Evolutionary conservation across 805 yeast species (phyloP), one percentile per base, ranked within the genome.

Genomic region (baker's yeast (Saccharomyces cerevisiae)): DNA sequence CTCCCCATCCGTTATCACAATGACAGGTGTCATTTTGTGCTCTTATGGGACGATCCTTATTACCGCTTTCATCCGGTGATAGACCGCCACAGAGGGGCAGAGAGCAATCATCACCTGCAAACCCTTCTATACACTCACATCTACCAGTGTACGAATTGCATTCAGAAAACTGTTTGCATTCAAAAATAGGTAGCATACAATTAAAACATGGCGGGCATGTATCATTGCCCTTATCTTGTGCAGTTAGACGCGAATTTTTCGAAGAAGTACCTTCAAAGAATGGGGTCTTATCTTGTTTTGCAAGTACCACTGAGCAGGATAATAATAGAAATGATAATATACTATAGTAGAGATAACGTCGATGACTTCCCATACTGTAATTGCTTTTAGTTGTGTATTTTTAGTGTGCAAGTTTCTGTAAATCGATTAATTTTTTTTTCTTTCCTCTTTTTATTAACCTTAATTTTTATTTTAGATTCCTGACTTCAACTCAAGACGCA

Each of bases 171-270:
- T 94, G 99, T 55, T 87, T 82, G 70, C 99, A 94, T 58, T 83
- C 85, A 64, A 87, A 90, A 58, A 90, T 85, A 2, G 97, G 96
- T 11, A 90, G 76, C 77, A 89, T 87, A 74, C 99, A 94, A 70
- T 94, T 92, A 79, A 94, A 94, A 65, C 97, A 88, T 0, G 96
- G 96, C 0, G 96, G 96, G 63, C 96, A 88, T 50, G 79, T 75
- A 10, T 75, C 81, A 29, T 59, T 55, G 32, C 55, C 57, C 27
- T 52, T 53, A 17, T 51, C 43, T 36, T 17, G 24, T 36, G 24
- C 24, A 17, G 43, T 17, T 6, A 31, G 24, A 24, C 24, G 43
- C 24, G 43, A 36, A 8, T 21, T n/a, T 36, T 36, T 17, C 6
- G 43, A 21, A n/a, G 17, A 17, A 17, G 43, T 6, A 8, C 11